phyloP scores from a whole-genome alignment of 371 early-diverging fungal genomes.

The Mucor sp. region DNA sequence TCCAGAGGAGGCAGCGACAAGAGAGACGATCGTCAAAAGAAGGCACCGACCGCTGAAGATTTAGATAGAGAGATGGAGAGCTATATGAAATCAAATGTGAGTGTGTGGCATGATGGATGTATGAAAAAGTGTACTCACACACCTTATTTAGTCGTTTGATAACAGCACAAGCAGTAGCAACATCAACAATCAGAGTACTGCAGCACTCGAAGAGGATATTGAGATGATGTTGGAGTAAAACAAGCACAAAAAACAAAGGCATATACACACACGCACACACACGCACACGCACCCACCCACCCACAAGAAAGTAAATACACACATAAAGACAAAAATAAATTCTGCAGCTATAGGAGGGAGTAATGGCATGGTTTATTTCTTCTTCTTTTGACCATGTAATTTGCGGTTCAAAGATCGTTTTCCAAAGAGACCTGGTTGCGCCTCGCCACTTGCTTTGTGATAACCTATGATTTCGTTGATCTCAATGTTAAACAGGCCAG shows the following conservation, averaged over 20 bases:
- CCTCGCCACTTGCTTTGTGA: neutral
- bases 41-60: conserved; percentile 23
- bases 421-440: neutral
- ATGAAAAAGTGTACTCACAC: no score
- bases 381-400: neutral
- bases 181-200: neutral
- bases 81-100: conserved; percentile 38
- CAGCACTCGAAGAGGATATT: conserved; percentile 4
- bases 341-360: neutral
- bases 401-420: neutral
- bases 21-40: conserved; percentile 16
- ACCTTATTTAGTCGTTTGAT: neutral
- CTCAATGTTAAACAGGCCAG: neutral
- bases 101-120: neutral
- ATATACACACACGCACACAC: neutral
- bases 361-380: neutral
- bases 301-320: neutral
- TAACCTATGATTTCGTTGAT: neutral
- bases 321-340: neutral
- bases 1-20: neutral
- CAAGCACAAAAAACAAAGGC: neutral
- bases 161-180: neutral
- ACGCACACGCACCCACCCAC: neutral
- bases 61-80: conserved; percentile 49
- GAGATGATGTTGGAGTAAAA: conserved; percentile 27